phyloP scores from a whole-genome alignment of 371 early-diverging fungal genomes.

The Rhizopus delemar region DNA sequence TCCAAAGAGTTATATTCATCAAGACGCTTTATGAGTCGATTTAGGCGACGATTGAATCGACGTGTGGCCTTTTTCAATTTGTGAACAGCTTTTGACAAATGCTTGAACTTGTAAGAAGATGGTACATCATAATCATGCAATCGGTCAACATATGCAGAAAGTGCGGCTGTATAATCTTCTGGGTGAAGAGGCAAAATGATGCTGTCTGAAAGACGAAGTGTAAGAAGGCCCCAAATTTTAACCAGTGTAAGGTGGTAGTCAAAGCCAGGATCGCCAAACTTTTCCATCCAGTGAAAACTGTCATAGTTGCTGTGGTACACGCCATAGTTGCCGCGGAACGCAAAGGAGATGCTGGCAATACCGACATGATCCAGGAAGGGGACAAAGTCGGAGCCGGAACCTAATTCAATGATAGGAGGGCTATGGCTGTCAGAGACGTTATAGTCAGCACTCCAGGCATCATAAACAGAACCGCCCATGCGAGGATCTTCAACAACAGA shows the following conservation, averaged over 20 bases:
- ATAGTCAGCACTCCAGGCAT: slow-evolving; percentile 42
- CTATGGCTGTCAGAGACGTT: slow-evolving; percentile 7
- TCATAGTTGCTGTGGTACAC: slow-evolving; percentile 72
- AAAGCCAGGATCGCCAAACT: slow-evolving; percentile 65
- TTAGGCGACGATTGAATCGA: slow-evolving; percentile 13
- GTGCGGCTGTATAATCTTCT: slow-evolving; percentile 33
- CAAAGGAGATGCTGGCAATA: slow-evolving; percentile 53
- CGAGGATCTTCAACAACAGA: slow-evolving; percentile 49
- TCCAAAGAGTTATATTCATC: slow-evolving; percentile 8
- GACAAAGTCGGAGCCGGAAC: slow-evolving; percentile 61
- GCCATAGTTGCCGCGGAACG: slow-evolving; percentile 55
- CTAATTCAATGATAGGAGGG: slow-evolving; percentile 40
- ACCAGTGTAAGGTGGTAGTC: slow-evolving; percentile 57
- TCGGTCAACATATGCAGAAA: slow-evolving; percentile 8
- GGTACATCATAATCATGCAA: slow-evolving; percentile 2
- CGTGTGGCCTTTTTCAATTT: slow-evolving; percentile 10
- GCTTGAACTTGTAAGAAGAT: slow-evolving; percentile 13
- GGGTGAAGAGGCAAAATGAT: slow-evolving; percentile 42
- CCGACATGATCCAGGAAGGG: slow-evolving; percentile 66
- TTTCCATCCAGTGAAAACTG: slow-evolving; percentile 61
- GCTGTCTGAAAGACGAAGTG: slow-evolving; percentile 41
- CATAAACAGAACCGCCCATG: slow-evolving; percentile 50
- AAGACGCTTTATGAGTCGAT: slow-evolving; percentile 9
- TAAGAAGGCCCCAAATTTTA: slow-evolving; percentile 39
- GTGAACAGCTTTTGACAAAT: slow-evolving; percentile 11